Percentiles rank a stretch among this genome's conserved stretches.
These are phyloP conservation scores for Lagenidium giganteum DNA, from an alignment of 352 stramenopile species.

Conservation along the genomic window DNA sequence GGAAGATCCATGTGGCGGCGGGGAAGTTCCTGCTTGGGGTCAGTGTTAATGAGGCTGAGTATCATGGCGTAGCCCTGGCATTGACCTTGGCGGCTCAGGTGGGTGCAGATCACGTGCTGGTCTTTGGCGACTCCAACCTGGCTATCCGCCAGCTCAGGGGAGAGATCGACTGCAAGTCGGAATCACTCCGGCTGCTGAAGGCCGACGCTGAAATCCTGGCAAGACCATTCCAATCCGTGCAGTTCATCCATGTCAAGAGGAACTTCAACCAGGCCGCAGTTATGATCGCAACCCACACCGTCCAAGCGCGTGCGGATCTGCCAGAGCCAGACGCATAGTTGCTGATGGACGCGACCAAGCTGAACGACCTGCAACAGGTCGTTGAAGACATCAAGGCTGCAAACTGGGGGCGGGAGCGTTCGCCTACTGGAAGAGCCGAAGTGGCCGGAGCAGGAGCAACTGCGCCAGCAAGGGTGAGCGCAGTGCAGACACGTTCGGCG, in stretches of 20 bases:
- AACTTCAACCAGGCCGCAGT: slow-evolving; percentile 7
- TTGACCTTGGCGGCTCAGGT: slow-evolving; percentile 1
- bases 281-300: not conserved
- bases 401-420: no score
- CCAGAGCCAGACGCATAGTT: no score
- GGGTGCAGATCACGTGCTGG: slow-evolving; percentile 1
- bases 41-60: slow-evolving; percentile 19
- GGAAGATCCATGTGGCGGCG: not conserved
- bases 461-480: no score
- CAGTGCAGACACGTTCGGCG: no score
- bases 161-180: slow-evolving; percentile 16
- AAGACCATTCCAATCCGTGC: not conserved
- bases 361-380: no score
- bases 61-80: no score
- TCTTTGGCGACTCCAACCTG: slow-evolving; percentile 15
- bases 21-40: slow-evolving; percentile 8
- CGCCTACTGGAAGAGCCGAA: no score
- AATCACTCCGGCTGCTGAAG: slow-evolving; percentile 5
- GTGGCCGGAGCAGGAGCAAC: no score
- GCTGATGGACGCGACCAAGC: no score
- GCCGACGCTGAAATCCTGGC: slow-evolving; percentile 1
- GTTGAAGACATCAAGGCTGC: no score
- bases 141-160: slow-evolving; percentile 13
- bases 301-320: no score
- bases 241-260: slow-evolving; percentile 8